Percentiles rank a stretch among this genome's conserved stretches.
These are phyloP conservation scores for Brassica cretica DNA, from an alignment of 345 rosid species.

Conservation along the genomic window DNA sequence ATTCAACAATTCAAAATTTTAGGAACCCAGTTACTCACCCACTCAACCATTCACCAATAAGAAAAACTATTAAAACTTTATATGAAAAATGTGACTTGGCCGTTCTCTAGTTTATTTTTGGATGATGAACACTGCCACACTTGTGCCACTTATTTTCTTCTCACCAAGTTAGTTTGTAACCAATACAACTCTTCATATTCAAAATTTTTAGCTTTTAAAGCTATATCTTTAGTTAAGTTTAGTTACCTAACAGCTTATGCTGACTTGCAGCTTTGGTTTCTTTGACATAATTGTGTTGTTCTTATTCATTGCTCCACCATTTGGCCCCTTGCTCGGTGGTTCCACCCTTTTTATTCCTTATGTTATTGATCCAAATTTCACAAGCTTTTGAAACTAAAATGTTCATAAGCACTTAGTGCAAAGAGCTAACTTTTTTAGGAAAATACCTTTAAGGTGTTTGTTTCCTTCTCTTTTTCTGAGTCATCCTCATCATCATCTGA, in stretches of 20 bases:
- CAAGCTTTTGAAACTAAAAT: not conserved
- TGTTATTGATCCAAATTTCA: not conserved
- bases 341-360: conserved; percentile 16
- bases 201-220: not conserved
- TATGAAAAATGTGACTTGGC: not conserved
- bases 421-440: not conserved
- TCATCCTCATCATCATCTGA: conserved; percentile 2
- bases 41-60: no score
- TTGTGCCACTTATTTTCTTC: not conserved
- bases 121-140: conserved; percentile 4
- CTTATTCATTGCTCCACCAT: conserved; percentile 50
- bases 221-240: not conserved
- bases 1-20: no score
- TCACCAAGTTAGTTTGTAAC: conserved; percentile 1
- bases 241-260: conserved; percentile 45
- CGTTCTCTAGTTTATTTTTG: conserved; percentile 17
- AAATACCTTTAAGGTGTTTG: conserved; percentile 6
- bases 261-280: conserved; percentile 47
- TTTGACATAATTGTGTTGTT: conserved; percentile 51
- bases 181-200: not conserved
- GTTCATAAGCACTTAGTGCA: not conserved
- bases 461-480: conserved; percentile 17
- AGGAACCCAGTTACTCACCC: no score
- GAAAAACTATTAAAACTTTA: no score
- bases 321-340: conserved; percentile 46